Evolutionary conservation across 371 early-diverging fungal species (phyloP), one percentile per base, ranked within the genome.

Genomic region (Mucor mucedo): DNA sequence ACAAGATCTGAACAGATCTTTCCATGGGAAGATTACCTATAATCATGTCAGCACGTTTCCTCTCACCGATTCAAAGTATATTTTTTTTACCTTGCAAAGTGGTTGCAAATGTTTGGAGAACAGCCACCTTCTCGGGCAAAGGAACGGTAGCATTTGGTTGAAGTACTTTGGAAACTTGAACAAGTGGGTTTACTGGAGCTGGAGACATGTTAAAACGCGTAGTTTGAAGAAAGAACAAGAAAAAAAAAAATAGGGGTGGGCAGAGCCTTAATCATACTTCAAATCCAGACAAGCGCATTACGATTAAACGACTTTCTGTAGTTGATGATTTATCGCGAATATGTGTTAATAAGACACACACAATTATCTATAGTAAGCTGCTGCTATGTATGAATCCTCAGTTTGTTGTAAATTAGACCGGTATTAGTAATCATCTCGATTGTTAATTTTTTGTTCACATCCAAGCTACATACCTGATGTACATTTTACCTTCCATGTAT

Each of bases 81-180:
- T 21, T 21, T 21, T 21, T 21, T 21, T 33, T 63, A 75, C 78
- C 78, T 64, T 63, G 60, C 47, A 79, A 58, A 10, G 72, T 55
- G 4, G 65, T 33, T n/a, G 70, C 50, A 30, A 79, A 70, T n/a
- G 67, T 27, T 65, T 66, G 55, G 33, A 79, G 71, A 10, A 64
- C 61, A 27, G 68, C 50, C 2, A 66, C 53, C 58, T 72, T 77
- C n/a, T 77, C 75, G 30, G 42, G 35, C 13, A 55, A 45, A 28
- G 75, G 49, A n/a, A 42, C 54, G 14, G 47, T 32, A 14, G 70
- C 60, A 35, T 59, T 53, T 6, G 72, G 70, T 16, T 61, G 54
- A 56, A 73, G 60, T n/a, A 52, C 66, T n/a, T 60, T 52, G n/a
- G 66, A 65, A 21, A 71, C 69, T 52, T 66, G 71, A 50, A 65